A percentile compares a stretch with the other conserved stretches of the same genome.
phyloP scores from a whole-genome alignment of 345 rosid species.

The Arabidopsis thaliana region DNA sequence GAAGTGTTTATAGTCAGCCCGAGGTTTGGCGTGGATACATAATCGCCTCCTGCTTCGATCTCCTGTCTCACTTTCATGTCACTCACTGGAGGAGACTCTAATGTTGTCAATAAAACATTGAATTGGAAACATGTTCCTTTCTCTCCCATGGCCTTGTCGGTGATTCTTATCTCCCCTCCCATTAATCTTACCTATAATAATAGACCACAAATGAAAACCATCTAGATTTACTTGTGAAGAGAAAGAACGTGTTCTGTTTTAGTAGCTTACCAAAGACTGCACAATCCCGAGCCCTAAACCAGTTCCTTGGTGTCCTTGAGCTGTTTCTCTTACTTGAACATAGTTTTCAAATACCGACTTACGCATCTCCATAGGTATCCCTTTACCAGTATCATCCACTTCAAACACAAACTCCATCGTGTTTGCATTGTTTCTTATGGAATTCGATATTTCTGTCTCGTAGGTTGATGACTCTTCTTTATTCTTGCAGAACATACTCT shows the following conservation, averaged over 20 bases:
- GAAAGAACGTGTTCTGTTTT: neutral
- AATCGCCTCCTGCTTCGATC: slow-evolving; percentile 40
- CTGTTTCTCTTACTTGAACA: slow-evolving; percentile 79
- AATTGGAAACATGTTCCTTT: slow-evolving; percentile 84
- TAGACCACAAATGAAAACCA: neutral
- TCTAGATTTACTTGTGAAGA: slow-evolving; percentile 8
- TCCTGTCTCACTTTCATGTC: slow-evolving; percentile 36
- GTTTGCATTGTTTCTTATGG: slow-evolving; percentile 35
- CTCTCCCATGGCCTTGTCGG: slow-evolving; percentile 61
- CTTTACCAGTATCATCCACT: slow-evolving; percentile 86
- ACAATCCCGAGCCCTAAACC: slow-evolving; percentile 93
- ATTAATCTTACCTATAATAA: slow-evolving; percentile 67
- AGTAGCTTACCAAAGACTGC: slow-evolving; percentile 71
- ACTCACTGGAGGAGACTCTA: slow-evolving; percentile 28
- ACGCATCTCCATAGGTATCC: slow-evolving; percentile 71
- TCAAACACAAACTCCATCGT: slow-evolving; percentile 66
- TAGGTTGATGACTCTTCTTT: slow-evolving; percentile 30
- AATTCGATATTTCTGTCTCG: slow-evolving; percentile 23
- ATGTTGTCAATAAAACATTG: slow-evolving; percentile 52
- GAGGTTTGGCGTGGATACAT: slow-evolving; percentile 21
- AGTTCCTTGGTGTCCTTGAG: slow-evolving; percentile 66
- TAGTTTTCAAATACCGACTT: slow-evolving; percentile 75
- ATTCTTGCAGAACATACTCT: slow-evolving; percentile 41
- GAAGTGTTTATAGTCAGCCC: slow-evolving; percentile 44
- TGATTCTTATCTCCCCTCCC: slow-evolving; percentile 84